Conservation (phyloP, 1,284 basidiomycete species). For the Golubevia pallescens region DNA sequence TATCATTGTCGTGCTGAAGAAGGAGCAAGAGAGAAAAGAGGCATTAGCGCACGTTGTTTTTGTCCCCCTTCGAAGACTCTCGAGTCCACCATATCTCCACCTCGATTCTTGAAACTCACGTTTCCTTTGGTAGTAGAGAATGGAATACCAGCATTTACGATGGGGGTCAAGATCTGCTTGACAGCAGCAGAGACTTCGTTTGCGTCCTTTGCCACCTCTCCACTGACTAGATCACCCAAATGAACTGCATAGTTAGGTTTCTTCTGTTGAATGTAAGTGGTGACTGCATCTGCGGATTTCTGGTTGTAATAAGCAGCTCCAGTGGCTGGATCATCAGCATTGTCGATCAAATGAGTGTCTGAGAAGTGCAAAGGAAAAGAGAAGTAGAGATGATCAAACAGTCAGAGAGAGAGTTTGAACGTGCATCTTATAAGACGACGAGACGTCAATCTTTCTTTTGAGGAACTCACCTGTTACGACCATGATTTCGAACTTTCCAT, state of each 20-base stretch:
- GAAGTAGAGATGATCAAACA: neutral
- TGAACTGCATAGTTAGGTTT: slow-evolving; percentile 16
- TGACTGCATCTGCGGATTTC: slow-evolving; percentile 10
- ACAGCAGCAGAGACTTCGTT: slow-evolving; percentile 10
- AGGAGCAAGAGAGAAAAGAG: too few relatives aligned
- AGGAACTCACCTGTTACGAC: neutral
- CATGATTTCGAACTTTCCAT: neutral
- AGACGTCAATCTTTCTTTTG: too few relatives aligned
- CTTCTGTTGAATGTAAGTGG: slow-evolving; percentile 7
- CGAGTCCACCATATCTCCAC: neutral
- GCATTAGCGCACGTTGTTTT: neutral
- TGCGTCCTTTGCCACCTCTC: slow-evolving; percentile 9
- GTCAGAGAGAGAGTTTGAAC: neutral
- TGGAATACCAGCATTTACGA: slow-evolving; percentile 6
- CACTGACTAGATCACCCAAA: slow-evolving; percentile 14
- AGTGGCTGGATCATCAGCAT: neutral
- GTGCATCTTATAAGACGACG: neutral
- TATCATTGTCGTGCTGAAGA: slow-evolving; percentile 13
- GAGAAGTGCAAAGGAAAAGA: neutral
- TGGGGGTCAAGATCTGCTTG: slow-evolving; percentile 11
- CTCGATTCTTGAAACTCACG: neutral
- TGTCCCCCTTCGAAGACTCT: neutral
- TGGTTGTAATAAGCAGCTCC: neutral
- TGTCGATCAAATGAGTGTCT: neutral
- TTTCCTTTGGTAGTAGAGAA: neutral